Evolutionary conservation across 1,284 basidiomycete genomes (phyloP).

Genomic region (Apiotrichum gamsii): DNA sequence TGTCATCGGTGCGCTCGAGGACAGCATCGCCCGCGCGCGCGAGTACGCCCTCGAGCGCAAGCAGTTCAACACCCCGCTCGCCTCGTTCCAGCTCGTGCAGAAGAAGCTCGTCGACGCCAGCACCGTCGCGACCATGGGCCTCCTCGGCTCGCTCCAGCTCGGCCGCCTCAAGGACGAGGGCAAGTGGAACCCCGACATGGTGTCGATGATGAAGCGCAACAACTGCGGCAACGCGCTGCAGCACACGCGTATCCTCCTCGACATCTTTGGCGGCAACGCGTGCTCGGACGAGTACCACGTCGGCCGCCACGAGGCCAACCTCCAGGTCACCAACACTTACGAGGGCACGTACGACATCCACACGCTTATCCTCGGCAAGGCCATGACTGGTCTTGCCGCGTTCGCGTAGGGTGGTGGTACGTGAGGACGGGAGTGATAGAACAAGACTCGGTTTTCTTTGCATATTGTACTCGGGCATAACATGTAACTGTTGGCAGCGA

Average conservation of each 20-base stretch:
- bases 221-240: slow-evolving; percentile 88
- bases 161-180: slow-evolving; percentile 82
- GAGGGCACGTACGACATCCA: slow-evolving; percentile 56
- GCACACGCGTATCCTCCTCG: slow-evolving; percentile 71
- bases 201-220: slow-evolving; percentile 90
- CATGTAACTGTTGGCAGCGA: no score
- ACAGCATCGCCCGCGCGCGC: slow-evolving; percentile 71
- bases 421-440: background rate
- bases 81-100: slow-evolving; percentile 91
- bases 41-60: slow-evolving; percentile 77
- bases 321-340: slow-evolving; percentile 89
- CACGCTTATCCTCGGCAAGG: slow-evolving; percentile 72
- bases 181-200: slow-evolving; percentile 78
- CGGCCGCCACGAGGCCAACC: slow-evolving; percentile 79
- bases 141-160: slow-evolving; percentile 70
- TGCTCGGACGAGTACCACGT: slow-evolving; percentile 84
- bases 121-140: slow-evolving; percentile 72
- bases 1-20: slow-evolving; percentile 88
- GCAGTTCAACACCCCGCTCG: slow-evolving; percentile 83
- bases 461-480: no score
- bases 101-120: slow-evolving; percentile 94
- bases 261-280: slow-evolving; percentile 87
- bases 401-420: no score
- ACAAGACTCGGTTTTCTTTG: no score
- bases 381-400: slow-evolving; percentile 65